Evolutionary conservation across 2,329 filamentous ascomycete species (phyloP).

Genomic region (Alternaria sp.): DNA sequence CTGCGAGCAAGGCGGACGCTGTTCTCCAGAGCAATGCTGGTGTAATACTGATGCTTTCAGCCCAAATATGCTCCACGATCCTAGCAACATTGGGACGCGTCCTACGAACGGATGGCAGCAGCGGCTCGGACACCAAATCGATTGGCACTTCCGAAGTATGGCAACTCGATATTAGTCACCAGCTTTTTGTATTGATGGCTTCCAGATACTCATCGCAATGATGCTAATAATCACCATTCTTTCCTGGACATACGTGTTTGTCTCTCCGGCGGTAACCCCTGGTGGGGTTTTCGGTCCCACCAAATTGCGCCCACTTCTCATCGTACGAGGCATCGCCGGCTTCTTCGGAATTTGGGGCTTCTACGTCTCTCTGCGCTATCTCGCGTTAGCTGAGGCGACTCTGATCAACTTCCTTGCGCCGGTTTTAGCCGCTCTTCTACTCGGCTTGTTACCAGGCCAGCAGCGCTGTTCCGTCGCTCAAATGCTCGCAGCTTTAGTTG

Average conservation of each 20-base stretch:
- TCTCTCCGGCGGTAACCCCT: neutral
- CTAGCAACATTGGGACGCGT: neutral
- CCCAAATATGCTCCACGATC: neutral
- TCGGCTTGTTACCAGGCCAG: constrained; percentile 1
- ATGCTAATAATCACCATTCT: neutral
- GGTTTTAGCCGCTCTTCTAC: neutral
- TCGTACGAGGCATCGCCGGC: neutral
- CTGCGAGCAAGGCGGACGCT: neutral
- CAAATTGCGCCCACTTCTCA: neutral
- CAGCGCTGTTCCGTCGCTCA: constrained; percentile 2
- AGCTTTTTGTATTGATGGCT: neutral
- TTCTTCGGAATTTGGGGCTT: constrained; percentile 6
- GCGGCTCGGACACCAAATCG: neutral
- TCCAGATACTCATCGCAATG: neutral
- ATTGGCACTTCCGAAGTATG: constrained; percentile 2
- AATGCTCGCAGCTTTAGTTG: neutral
- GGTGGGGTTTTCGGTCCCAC: neutral
- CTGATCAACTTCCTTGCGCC: constrained; percentile 1
- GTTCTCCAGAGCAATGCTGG: neutral
- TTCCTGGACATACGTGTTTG: neutral
- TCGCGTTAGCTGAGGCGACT: neutral
- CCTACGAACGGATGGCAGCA: neutral
- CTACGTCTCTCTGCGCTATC: neutral
- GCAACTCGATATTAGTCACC: neutral
- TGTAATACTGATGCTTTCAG: neutral